Base-by-base conservation (phyloP, 2,329 filamentous ascomycete genomes). In the Fusarium sp. region DNA sequence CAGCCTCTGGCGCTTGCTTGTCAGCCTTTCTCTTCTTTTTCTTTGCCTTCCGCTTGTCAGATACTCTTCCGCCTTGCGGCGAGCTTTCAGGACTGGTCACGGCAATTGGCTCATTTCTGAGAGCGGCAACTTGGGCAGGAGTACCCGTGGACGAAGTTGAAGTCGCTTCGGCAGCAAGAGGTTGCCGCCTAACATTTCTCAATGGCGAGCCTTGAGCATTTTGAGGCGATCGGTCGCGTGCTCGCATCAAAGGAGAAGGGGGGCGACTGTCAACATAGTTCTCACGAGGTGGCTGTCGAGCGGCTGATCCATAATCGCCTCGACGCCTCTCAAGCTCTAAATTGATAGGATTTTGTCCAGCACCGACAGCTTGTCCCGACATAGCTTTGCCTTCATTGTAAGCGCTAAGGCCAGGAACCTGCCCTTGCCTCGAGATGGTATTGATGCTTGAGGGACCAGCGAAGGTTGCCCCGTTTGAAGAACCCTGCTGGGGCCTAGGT, bases 141-240 rank as follows among this genome's bases (percentile, higher is more conserved):
- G 78, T 76, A 27, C 74, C 76, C 20, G 65, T 70, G 9, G 67
- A 68, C 20, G 64, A 70, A 41, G 65, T 62, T 15, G 70, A 70
- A 8, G 51, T 57, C n/a, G 52, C 58, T 27, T 71, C 64, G 22
- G 53, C 63, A 41, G 33, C 58, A 17, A 50, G 50, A 20, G 54
- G 65, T n/a, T 56, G 67, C 45, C 67, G 67, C 78, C 82, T 65
- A 78, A 82, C 78, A 75, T 81, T 78, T 71, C 85, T 81, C 79
- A 90, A 75, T 67, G 85, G 82, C 76, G 91, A 84, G 67, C 88
- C 88, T 74, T 92, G 90, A 48, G 89, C 88, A 53, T 92, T 91
- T 51, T 92, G 92, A 74, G 90, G 81, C 35, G 89, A 90, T 50
- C 89, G 87, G 72, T 94, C 90, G 75, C 94, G 90, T 71, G 89